Conservation (phyloP, 1,284 basidiomycete genomes). For the Irpex sp. region DNA sequence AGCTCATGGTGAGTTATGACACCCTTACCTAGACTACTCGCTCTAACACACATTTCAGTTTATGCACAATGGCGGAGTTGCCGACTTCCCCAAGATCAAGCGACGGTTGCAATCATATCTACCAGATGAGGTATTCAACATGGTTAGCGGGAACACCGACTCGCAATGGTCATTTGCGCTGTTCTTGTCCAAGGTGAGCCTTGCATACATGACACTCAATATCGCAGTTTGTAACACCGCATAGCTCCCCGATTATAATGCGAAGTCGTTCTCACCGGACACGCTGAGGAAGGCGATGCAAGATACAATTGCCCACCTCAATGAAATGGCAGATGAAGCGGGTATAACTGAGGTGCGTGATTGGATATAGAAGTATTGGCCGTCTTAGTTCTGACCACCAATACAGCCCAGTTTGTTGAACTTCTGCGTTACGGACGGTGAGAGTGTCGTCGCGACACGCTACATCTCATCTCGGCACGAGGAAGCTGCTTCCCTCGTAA, state of each 20-base stretch:
- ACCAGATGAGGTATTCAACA: conserved; percentile 79
- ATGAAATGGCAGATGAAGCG: conserved; percentile 69
- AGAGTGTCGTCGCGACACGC: conserved; percentile 88
- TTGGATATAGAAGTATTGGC: no score
- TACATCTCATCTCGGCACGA: conserved; percentile 91
- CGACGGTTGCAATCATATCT: conserved; percentile 70
- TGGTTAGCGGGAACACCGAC: conserved; percentile 91
- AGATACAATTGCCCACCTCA: conserved; percentile 77
- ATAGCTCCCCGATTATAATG: conserved; percentile 78
- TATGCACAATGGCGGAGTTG: conserved; percentile 93
- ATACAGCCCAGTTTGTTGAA: conserved; percentile 86
- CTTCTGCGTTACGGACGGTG: conserved; percentile 93
- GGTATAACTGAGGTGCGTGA: conserved; percentile 61
- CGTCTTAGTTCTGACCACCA: conserved; percentile 5
- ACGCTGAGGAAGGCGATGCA: conserved; percentile 78
- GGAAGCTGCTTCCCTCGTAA: conserved; percentile 86
- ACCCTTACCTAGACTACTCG: conserved; percentile 56
- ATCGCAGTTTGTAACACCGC: background rate
- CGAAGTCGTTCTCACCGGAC: conserved; percentile 58
- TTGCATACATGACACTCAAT: background rate
- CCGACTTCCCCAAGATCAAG: conserved; percentile 78
- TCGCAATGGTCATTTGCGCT: conserved; percentile 95
- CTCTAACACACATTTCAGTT: conserved; percentile 79
- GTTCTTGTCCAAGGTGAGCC: conserved; percentile 74
- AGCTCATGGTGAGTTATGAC: conserved; percentile 66